Base-by-base conservation (phyloP, 208 protist genomes). In the Trypanosoma scelopori region DNA sequence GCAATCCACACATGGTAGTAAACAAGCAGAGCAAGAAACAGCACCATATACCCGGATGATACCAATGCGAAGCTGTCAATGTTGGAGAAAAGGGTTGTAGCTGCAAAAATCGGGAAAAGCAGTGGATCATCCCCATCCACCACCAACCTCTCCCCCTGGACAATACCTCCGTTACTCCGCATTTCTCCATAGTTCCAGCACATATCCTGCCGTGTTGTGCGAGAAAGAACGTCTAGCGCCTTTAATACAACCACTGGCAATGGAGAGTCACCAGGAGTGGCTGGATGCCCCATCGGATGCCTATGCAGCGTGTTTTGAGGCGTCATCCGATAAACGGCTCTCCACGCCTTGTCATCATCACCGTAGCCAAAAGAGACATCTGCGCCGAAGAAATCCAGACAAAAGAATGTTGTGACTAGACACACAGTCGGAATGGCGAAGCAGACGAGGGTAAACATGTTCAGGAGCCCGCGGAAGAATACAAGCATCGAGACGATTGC, bases 131-230 rank as follows among this genome's bases (percentile, higher is more conserved):
- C 53, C 25, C 13, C 63, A 28, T 71, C 63, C 16, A 56, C 23
- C 41, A 35, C 27, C 35, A 41, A 57, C 22, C 5, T n/a, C 37
- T 55, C 39, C 12, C 23, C 23, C n/a, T 32, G 51, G 3, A 0
- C 1, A 51, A 9, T 32, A 13, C 1, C 43, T 4, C 11, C 48
- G n/a, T 28, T 51, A 20, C 12, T 22, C 5, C 25, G 25, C 16
- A 50, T 2, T n/a, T 65, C 49, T 16, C 55, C 49, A 63, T 52
- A 65, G 50, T 71, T 71, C 56, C 66, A 49, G 43, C 66, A 71
- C 3, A 50, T 39, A 35, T 57, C 57, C 30, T 50, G 45, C 4
- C 43, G 25, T n/a, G 50, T 27, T 13, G 20, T 25, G 37, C 56
- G 15, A 35, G 66, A 60, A 52, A 71, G n/a, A 60, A 52, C 42